Percentiles rank a stretch among this genome's conserved stretches.
phyloP scores from a whole-genome alignment of 495 filamentous ascomycete species.

The Lepidopterella palustris region DNA sequence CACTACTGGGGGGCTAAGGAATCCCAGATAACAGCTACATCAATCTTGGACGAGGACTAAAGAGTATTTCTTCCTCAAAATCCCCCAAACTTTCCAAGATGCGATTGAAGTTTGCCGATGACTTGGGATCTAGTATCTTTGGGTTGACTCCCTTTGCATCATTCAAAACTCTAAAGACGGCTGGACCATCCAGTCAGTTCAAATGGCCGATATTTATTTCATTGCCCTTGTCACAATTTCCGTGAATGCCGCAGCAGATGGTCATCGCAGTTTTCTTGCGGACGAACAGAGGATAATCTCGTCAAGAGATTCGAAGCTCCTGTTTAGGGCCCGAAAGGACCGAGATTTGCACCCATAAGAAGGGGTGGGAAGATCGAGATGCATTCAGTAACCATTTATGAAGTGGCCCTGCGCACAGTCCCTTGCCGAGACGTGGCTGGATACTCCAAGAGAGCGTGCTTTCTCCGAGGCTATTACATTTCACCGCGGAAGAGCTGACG shows the following conservation, averaged over 20 bases:
- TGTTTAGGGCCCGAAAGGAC: neutral
- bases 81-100: conserved; percentile 4
- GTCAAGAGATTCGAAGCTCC: neutral
- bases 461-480: neutral
- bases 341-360: neutral
- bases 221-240: neutral
- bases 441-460: neutral
- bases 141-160: conserved; percentile 11
- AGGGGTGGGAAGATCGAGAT: neutral
- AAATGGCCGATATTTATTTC: neutral
- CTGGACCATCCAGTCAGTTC: neutral
- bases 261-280: neutral
- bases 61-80: neutral
- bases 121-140: conserved; percentile 1
- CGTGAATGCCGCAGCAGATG: neutral
- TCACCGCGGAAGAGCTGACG: neutral
- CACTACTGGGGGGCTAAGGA: neutral
- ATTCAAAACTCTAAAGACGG: neutral
- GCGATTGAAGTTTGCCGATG: neutral
- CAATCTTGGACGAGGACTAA: neutral
- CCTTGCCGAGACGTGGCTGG: neutral
- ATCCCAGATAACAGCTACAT: neutral
- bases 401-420: neutral
- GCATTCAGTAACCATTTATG: neutral
- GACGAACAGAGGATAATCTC: neutral